Base-by-base conservation (phyloP, 345 rosid genomes). In the Aethionema arabicum region DNA sequence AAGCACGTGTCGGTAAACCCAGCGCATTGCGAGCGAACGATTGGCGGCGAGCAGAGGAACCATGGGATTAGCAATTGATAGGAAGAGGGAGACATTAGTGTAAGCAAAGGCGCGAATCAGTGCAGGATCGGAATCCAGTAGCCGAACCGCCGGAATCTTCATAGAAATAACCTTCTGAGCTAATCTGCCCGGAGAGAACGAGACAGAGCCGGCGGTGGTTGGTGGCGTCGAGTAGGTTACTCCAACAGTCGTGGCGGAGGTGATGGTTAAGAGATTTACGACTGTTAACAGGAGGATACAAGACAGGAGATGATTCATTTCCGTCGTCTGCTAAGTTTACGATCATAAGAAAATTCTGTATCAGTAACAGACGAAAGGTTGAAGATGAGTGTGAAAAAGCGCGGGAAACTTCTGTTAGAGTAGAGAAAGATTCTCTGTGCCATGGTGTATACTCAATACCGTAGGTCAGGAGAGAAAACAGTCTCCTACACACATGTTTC, bases 71-170 rank as follows among this genome's bases (percentile, higher is more conserved):
- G 98, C 87, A 67, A 91, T 76, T 50, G 92, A 82, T 66, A 91
- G 96, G 65, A 91, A 68, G 50, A 91, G 84, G 3, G 92, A 77
- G 51, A 78, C 84, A 82, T 91, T 88, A 11, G 89, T 79, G 85
- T 75, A 88, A 27, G 91, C 78, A 72, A 91, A 91, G 44, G 95
- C 79, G 0, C 87, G 88, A 63, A 86, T 70, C 55, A 89, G 57
- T 9, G 67, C 39, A 5, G 95, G 92, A 30, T 73, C 81, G 0
- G 96, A 76, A 21, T 83, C 74, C 0, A 82, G 81, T 21, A 91
- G 79, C 6, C 96, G 85, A 69, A 88, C 73, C 2, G 75, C 60
- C 5, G 74, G 76, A 72, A 91, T 63, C n/a, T 70, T 74, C 63
- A 91, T 85, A 9, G 79, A 37, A 30, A 61, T 45, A 6, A 91